Percentiles rank a stretch among this genome's conserved stretches.
Evolutionary conservation across 495 filamentous ascomycete genomes (phyloP).

Genomic region (Neurospora africana): DNA sequence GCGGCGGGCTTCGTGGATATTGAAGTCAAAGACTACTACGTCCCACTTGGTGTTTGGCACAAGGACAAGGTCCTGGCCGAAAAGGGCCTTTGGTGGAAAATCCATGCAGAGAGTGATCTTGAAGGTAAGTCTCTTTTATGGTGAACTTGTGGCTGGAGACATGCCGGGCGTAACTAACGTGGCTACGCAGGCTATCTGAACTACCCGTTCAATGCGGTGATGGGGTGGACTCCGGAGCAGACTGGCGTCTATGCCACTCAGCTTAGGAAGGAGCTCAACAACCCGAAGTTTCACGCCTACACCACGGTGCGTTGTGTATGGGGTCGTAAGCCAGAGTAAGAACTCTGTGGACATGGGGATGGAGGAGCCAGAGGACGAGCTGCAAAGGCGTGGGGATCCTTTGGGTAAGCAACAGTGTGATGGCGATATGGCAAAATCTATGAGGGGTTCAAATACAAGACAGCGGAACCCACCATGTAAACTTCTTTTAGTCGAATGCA

Average conservation of each 20-base stretch:
- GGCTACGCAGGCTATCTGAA: neutral
- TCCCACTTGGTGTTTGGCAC: slow-evolving; percentile 8
- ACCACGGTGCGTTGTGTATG: slow-evolving; percentile 21
- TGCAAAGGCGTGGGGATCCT: neutral
- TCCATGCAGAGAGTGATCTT: slow-evolving; percentile 19
- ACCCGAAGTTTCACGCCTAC: slow-evolving; percentile 17
- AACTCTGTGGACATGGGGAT: neutral
- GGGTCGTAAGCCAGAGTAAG: slow-evolving; percentile 22
- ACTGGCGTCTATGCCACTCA: slow-evolving; percentile 25
- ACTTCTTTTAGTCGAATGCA: neutral
- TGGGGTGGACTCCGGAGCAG: slow-evolving; percentile 26
- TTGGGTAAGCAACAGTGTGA: neutral
- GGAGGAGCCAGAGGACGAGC: neutral
- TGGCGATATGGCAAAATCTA: neutral
- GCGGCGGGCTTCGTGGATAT: slow-evolving; percentile 39
- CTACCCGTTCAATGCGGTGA: slow-evolving; percentile 1
- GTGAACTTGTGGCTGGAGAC: neutral
- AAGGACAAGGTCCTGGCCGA: slow-evolving; percentile 34
- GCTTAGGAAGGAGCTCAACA: slow-evolving; percentile 23
- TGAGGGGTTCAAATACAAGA: neutral
- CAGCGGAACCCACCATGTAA: neutral
- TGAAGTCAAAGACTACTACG: slow-evolving; percentile 10
- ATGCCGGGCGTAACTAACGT: neutral
- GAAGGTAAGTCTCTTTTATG: slow-evolving; percentile 18
- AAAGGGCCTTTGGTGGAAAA: slow-evolving; percentile 31